Evolutionary conservation across 2,329 filamentous ascomycete genomes (phyloP), one percentile per base, ranked within the genome.

Genomic region (Claviceps sp.): DNA sequence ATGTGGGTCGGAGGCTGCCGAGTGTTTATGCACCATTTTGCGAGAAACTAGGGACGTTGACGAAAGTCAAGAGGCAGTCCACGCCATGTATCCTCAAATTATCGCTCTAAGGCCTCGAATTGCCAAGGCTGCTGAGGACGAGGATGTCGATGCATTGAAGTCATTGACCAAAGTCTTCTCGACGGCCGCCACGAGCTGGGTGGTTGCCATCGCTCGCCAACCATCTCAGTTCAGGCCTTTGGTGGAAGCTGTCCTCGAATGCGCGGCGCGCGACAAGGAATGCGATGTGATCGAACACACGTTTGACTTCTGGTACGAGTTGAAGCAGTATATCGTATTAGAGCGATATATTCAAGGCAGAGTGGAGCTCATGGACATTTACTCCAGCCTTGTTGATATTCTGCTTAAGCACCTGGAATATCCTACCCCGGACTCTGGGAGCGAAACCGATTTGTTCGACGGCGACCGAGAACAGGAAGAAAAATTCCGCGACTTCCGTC

Each of bases 271-370:
- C 58, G 93, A 98, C 66, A 83, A 82, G 64, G 91, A 96, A 50
- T 82, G 86, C 55, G 93, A 98, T 58, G 88, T 90, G 4, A 89
- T 98, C 56, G 87, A 88, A 50, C 82, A 93, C 61, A 98, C 94
- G 0, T 98, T 98, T 69, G 82, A 82, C 58, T 97, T 98, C 71
- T 98, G 93, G 93, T 97, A 94, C 65, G 93, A 98, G 64, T 77
- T 98, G 46, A 98, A 98, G 73, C 89, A 96, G 66, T 96, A 95
- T 65, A 76, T 98, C 47, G 89, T 90, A 1, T 69, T 98, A 50
- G 91, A 97, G 38, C 85, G 85, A 58, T 98, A 96, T 64, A 86
- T 87, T 49, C 79, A 89, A 60, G 86, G 90, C 42, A 82, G 90
- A 49, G 68, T 88, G 56, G 77, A 86, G 60, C 79, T 88, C 51